phyloP scores from a whole-genome alignment of 2,329 filamentous ascomycete genomes.

The Myriosclerotinia curreyana region DNA sequence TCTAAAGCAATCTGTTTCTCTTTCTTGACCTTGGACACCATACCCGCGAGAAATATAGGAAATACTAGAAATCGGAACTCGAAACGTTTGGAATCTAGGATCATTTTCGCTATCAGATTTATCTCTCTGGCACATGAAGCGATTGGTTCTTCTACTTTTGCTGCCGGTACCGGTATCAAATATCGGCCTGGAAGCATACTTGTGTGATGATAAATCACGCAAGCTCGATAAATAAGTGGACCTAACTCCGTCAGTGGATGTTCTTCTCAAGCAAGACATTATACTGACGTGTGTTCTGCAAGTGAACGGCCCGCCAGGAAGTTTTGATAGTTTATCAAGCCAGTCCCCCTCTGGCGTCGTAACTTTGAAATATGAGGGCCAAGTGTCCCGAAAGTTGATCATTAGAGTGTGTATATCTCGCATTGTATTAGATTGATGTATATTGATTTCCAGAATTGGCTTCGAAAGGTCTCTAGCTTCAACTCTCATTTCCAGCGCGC shows the following conservation, averaged over 20 bases:
- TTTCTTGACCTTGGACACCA: constrained; percentile 42
- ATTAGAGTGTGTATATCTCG: background rate
- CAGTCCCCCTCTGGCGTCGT: background rate
- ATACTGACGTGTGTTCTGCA: constrained; percentile 11
- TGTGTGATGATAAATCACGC: constrained; percentile 52
- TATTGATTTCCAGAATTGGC: background rate
- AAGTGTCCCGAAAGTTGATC: background rate
- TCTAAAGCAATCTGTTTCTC: constrained; percentile 48
- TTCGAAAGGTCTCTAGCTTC: constrained; percentile 19
- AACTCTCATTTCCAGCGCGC: constrained; percentile 27
- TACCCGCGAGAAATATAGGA: constrained; percentile 53
- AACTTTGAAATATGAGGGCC: background rate
- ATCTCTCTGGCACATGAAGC: constrained; percentile 46
- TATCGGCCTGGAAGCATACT: constrained; percentile 52
- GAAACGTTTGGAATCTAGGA: constrained; percentile 42
- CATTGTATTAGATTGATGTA: background rate
- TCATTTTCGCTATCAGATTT: constrained; percentile 44
- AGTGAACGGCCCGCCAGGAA: constrained; percentile 2
- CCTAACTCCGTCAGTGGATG: constrained; percentile 32
- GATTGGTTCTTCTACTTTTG: constrained; percentile 44
- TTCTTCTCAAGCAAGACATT: background rate
- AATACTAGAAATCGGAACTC: constrained; percentile 50
- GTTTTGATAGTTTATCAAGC: constrained; percentile 1
- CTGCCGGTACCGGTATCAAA: constrained; percentile 42
- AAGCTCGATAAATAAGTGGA: constrained; percentile 47